These are phyloP conservation scores for Ogataea pini DNA, from an alignment of 805 yeast genomes.

Conservation along the genomic window DNA sequence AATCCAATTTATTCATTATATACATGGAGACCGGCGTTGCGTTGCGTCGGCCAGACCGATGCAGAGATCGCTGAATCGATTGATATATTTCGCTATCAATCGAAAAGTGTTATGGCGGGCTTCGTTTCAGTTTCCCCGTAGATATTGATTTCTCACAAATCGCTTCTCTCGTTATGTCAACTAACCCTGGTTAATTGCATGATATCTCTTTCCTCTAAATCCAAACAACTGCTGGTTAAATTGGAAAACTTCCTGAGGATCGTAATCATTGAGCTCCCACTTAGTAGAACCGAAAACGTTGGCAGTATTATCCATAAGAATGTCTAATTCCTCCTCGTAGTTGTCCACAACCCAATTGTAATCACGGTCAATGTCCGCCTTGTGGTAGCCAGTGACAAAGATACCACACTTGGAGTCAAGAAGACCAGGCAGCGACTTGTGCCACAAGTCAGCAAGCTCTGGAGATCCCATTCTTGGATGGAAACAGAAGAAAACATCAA, in stretches of 20 bases:
- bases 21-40: not conserved
- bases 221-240: constrained; percentile 89
- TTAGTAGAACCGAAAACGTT: constrained; percentile 84
- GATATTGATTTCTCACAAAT: no score
- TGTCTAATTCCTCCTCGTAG: constrained; percentile 76
- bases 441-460: constrained; percentile 79
- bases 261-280: constrained; percentile 89
- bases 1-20: constrained; percentile 5
- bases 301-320: constrained; percentile 69
- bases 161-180: not conserved
- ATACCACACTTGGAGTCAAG: constrained; percentile 92
- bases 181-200: constrained; percentile 53
- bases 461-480: constrained; percentile 93
- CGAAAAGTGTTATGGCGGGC: no score
- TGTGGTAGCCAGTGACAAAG: constrained; percentile 87
- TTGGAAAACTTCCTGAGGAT: constrained; percentile 93
- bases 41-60: constrained; percentile 1
- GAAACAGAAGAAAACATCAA: constrained; percentile 89
- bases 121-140: no score
- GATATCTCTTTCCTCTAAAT: constrained; percentile 95
- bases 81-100: not conserved
- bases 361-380: constrained; percentile 69
- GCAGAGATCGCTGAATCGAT: not conserved
- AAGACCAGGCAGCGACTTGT: constrained; percentile 78
- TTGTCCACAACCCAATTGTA: constrained; percentile 65